These are phyloP conservation scores for Peronospora tabacina DNA, from an alignment of 352 stramenopile genomes.

Conservation along the genomic window DNA sequence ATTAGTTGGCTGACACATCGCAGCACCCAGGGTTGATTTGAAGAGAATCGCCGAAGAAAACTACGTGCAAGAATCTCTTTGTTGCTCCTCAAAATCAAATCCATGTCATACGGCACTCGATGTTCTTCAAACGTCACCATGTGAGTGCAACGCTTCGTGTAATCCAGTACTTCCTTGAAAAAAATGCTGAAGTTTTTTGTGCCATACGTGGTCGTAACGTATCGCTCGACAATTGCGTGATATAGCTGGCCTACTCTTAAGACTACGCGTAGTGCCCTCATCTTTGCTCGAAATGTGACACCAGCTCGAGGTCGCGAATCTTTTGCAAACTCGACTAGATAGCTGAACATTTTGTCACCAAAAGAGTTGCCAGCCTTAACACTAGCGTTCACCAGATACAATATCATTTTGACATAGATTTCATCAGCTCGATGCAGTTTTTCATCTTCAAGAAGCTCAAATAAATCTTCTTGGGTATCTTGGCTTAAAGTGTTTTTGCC, in stretches of 20 bases:
- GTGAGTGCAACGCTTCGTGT: slow-evolving; percentile 30
- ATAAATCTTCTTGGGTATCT: slow-evolving; percentile 27
- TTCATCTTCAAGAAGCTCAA: slow-evolving; percentile 30
- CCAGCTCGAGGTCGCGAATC: slow-evolving; percentile 35
- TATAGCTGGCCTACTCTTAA: slow-evolving; percentile 27
- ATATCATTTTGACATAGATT: slow-evolving; percentile 24
- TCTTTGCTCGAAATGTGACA: slow-evolving; percentile 53
- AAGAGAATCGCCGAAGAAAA: slow-evolving; percentile 36
- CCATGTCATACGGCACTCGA: slow-evolving; percentile 39
- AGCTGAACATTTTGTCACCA: slow-evolving; percentile 30
- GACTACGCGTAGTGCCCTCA: slow-evolving; percentile 36
- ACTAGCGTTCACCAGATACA: slow-evolving; percentile 25
- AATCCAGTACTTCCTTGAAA: slow-evolving; percentile 32
- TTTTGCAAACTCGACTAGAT: slow-evolving; percentile 35
- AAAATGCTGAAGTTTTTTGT: slow-evolving; percentile 12
- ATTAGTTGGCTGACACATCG: slow-evolving; percentile 35
- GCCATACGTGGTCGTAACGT: slow-evolving; percentile 21
- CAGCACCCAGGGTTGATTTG: slow-evolving; percentile 29
- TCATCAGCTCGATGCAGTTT: slow-evolving; percentile 28
- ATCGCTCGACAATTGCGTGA: slow-evolving; percentile 14
- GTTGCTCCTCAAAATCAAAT: slow-evolving; percentile 24
- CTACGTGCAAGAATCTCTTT: slow-evolving; percentile 41
- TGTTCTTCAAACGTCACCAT: slow-evolving; percentile 52
- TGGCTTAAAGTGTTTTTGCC: background rate
- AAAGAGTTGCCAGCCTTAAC: slow-evolving; percentile 15